Evolutionary conservation across 345 rosid species (phyloP).

Genomic region (Populus tremula): DNA sequence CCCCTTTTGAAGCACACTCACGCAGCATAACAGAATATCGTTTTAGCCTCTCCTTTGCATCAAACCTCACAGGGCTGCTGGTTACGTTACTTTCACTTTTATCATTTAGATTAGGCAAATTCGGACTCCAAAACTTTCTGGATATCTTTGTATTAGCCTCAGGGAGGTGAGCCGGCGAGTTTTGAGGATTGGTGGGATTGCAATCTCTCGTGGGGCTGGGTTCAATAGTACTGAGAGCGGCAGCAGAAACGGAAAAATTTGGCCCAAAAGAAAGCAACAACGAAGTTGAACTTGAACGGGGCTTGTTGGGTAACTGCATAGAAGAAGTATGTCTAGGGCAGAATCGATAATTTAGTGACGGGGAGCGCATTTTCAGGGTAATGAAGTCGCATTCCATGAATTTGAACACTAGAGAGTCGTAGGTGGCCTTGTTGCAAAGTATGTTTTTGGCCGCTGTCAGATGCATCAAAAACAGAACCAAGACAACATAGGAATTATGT

Average conservation of each 20-base stretch:
- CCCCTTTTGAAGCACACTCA: conserved; percentile 38
- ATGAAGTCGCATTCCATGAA: conserved; percentile 15
- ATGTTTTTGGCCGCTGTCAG: too few relatives aligned
- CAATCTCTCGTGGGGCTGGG: neutral
- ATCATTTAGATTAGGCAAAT: neutral
- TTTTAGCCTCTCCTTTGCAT: conserved; percentile 17
- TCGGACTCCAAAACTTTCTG: neutral
- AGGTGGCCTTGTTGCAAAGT: too few relatives aligned
- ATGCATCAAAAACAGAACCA: too few relatives aligned
- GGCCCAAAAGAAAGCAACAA: neutral
- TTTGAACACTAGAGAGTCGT: neutral
- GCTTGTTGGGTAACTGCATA: neutral
- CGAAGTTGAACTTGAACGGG: neutral
- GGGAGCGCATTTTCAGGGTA: neutral
- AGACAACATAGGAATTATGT: too few relatives aligned
- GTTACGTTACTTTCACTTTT: neutral
- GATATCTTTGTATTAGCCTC: neutral
- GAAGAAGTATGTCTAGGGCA: neutral
- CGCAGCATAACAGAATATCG: conserved; percentile 34
- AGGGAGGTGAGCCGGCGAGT: neutral
- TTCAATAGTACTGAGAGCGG: conserved; percentile 6
- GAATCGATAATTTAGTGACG: neutral
- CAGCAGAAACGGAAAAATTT: conserved; percentile 10
- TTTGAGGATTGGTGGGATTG: too few relatives aligned
- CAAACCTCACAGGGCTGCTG: neutral